Evolutionary conservation across 305 asterid species (phyloP).

Genomic region (Fraxinus nigra): DNA sequence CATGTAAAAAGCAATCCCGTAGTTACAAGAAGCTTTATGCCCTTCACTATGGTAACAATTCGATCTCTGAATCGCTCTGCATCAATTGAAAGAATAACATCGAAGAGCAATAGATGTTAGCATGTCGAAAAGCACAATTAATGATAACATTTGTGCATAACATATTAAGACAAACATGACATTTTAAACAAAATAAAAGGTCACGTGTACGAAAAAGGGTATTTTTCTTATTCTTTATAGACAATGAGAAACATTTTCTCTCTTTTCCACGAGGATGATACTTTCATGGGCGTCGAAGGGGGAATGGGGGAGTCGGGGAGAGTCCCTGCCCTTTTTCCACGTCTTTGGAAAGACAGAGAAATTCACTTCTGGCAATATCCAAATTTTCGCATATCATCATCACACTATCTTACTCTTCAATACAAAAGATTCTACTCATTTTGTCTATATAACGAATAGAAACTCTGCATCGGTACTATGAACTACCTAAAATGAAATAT

Average conservation of each 20-base stretch:
- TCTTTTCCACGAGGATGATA: neutral
- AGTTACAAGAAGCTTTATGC: constrained; percentile 34
- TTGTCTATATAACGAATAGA: neutral
- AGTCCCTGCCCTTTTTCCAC: neutral
- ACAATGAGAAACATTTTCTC: neutral
- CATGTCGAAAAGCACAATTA: too few relatives aligned
- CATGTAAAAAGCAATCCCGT: constrained; percentile 24
- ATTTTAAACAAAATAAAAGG: neutral
- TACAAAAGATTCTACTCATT: neutral
- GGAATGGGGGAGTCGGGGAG: neutral
- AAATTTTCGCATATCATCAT: neutral
- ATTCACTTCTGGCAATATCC: neutral
- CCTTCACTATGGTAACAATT: constrained; percentile 47
- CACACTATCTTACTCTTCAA: neutral
- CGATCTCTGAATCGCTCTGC: constrained; percentile 48
- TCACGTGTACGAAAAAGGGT: neutral
- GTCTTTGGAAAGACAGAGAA: neutral
- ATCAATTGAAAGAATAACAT: neutral
- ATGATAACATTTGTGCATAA: neutral
- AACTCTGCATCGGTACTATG: neutral
- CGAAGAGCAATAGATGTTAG: neutral
- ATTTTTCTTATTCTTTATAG: neutral
- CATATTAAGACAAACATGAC: neutral
- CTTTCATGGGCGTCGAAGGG: neutral
- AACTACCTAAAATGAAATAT: neutral